Base-by-base conservation (phyloP, 1,139 yeast genomes). In the Entelexis sorbosivorans region DNA sequence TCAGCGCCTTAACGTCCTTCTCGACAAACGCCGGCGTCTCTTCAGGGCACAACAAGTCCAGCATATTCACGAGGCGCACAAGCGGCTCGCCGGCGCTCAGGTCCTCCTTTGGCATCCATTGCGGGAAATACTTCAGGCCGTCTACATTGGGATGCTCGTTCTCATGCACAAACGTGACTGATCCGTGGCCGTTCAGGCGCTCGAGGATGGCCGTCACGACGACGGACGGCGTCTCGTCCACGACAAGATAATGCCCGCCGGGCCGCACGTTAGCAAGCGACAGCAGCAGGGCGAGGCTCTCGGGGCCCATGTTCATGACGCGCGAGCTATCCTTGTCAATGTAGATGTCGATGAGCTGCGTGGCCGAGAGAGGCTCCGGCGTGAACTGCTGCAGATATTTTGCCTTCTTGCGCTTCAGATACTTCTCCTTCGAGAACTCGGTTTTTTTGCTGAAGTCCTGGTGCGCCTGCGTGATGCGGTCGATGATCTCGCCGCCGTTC, bases 151-250 rank as follows among this genome's bases (percentile, higher is more conserved):
- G 81, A 63, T 89, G 96, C 64, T 91, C 98, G 64, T 88, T 86
- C 62, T 89, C 98, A 67, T 91, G 96, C 3, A 82, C 73, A 31
- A 86, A 74, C 4, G 87, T 75, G 46, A 93, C 78, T 11, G 78
- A 72, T 16, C 97, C 98, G 47, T 78, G 70, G 3, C 91, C 87
- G 52, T 79, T 79, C 93, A 91, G 85, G 62, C 97, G 74, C 64
- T 93, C 98, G 69, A 91, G 66, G 75, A 93, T 72, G 5, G 94
- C 86, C 56, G 85, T 85, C 3, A 85, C 77, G 1, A 91, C 66
- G 19, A 89, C 73, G 2, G 97, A 96, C 31, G 95, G 88, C 28
- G 95, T 82, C 62, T 91, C 98, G 64, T 91, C 99, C 51, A 87
- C 74, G 6, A 91, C 82, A 33, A 91, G 71, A 63, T 91, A 93